Conservation (phyloP, 306 rosid genomes). For the Gleditsia sinensis region DNA sequence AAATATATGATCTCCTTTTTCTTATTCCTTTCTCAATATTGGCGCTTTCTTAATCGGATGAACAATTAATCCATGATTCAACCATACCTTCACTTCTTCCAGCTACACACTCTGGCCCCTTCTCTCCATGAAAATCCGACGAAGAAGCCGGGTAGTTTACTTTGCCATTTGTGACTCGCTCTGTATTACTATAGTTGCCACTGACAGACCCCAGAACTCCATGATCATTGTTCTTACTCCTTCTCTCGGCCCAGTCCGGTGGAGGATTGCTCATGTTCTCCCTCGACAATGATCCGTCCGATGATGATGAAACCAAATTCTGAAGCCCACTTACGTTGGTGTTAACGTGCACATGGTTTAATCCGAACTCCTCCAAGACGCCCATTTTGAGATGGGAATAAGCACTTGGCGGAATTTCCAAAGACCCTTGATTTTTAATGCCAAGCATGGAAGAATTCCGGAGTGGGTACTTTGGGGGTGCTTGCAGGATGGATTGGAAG, state of each 20-base stretch:
- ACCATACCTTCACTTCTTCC: conserved; percentile 84
- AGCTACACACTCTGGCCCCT: conserved; percentile 47
- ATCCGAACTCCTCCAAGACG: conserved; percentile 56
- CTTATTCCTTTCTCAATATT: conserved; percentile 10
- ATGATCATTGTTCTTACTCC: conserved; percentile 8
- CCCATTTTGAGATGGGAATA: conserved; percentile 45
- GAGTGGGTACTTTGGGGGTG: conserved; percentile 36
- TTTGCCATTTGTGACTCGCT: conserved; percentile 37
- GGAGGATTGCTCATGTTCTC: conserved; percentile 28
- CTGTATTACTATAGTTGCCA: conserved; percentile 36
- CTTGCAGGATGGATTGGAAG: conserved; percentile 55
- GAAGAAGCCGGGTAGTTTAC: conserved; percentile 49
- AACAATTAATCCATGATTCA: conserved; percentile 94
- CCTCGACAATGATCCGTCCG: conserved; percentile 32
- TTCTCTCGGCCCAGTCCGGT: conserved; percentile 43
- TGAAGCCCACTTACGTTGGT: conserved; percentile 32
- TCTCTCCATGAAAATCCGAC: conserved; percentile 56
- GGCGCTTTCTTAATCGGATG: conserved; percentile 62
- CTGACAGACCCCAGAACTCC: conserved; percentile 41
- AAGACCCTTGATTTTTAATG: conserved; percentile 37
- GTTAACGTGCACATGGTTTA: conserved; percentile 41
- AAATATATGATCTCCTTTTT: conserved; percentile 13
- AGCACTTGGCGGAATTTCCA: conserved; percentile 32
- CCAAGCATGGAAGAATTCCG: conserved; percentile 24
- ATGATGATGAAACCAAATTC: conserved; percentile 42